These are phyloP conservation scores for Senna tora DNA, from an alignment of 306 rosid species.

Conservation along the genomic window DNA sequence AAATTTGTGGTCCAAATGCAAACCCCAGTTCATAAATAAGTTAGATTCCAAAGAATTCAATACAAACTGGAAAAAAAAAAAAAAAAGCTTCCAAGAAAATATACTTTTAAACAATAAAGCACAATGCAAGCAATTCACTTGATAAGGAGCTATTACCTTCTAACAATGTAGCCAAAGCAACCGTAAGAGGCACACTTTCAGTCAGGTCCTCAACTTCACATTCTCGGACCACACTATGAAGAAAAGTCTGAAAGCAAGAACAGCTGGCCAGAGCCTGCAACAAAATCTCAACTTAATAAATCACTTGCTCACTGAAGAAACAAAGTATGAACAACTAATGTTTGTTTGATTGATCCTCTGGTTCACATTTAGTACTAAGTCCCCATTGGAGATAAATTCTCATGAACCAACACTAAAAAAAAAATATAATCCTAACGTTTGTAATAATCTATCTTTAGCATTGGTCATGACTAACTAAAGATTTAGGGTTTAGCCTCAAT, in stretches of 20 bases:
- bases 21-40: neutral
- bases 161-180: slow-evolving; percentile 62
- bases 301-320: slow-evolving; percentile 20
- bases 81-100: slow-evolving; percentile 4
- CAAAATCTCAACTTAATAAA: neutral
- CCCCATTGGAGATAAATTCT: slow-evolving; percentile 10
- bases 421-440: no score
- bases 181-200: slow-evolving; percentile 67
- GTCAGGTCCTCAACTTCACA: slow-evolving; percentile 48
- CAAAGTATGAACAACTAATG: neutral
- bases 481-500: no score
- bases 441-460: no score
- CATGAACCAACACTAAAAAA: no score
- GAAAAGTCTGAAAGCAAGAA: slow-evolving; percentile 65
- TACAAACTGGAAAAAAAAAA: slow-evolving; percentile 26
- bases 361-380: neutral
- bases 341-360: neutral
- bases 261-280: slow-evolving; percentile 88
- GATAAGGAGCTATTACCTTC: slow-evolving; percentile 57
- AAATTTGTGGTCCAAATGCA: neutral
- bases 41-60: neutral
- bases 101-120: neutral
- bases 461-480: no score
- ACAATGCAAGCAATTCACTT: neutral
- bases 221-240: slow-evolving; percentile 54